Evolutionary conservation across 768 basidiomycete genomes (phyloP).

Genomic region (Aureoboletus auriporus): DNA sequence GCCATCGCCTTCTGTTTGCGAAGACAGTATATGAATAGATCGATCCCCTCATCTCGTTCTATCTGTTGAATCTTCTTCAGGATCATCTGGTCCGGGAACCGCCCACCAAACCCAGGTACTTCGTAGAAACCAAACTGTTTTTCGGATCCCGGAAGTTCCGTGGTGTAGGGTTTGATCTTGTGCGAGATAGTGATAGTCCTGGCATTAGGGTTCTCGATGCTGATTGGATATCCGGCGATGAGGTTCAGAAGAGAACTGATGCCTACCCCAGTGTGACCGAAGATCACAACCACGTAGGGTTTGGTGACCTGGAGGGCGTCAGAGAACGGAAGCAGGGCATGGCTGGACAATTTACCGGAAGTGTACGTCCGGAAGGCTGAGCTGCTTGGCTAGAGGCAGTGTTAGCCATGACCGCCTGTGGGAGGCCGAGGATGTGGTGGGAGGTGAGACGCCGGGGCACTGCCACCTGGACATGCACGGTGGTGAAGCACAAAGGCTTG

Average conservation of each 20-base stretch:
- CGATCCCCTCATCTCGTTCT: constrained; percentile 13
- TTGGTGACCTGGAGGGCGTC: not conserved
- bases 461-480: not conserved
- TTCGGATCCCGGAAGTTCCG: not conserved
- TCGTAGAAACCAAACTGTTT: constrained; percentile 17
- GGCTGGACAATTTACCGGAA: not conserved
- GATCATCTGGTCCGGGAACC: constrained; percentile 1
- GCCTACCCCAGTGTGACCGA: constrained; percentile 26
- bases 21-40: constrained; percentile 25
- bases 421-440: not conserved
- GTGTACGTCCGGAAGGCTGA: not conserved
- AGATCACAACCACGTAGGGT: constrained; percentile 25
- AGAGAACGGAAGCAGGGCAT: not conserved
- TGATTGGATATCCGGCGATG: constrained; percentile 18
- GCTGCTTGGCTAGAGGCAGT: not conserved
- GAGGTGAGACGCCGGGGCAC: not conserved
- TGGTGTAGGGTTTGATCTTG: not conserved
- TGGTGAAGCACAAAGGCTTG: not conserved
- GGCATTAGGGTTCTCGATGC: constrained; percentile 12
- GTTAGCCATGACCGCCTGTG: not conserved
- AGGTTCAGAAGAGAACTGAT: constrained; percentile 28
- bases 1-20: constrained; percentile 15
- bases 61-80: constrained; percentile 14
- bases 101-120: constrained; percentile 18
- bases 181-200: not conserved